Evolutionary conservation across 2,329 filamentous ascomycete species (phyloP).

Genomic region (Mycosphaerelloides madeirae): DNA sequence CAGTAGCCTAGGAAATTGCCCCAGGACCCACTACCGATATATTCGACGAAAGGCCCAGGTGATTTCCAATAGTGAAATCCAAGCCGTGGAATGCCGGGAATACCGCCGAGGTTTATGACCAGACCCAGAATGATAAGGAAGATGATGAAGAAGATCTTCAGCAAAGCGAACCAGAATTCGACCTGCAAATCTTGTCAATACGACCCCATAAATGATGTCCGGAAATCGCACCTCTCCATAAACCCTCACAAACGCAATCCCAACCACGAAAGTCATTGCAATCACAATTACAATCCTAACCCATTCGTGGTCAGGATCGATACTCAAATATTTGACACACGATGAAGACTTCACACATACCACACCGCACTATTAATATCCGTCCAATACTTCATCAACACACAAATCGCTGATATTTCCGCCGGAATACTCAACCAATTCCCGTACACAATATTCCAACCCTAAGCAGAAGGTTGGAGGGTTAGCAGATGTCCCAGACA

Average conservation of each 20-base stretch:
- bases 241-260: conserved; percentile 33
- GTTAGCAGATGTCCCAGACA: no score
- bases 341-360: no score
- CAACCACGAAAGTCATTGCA: conserved; percentile 30
- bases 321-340: no score
- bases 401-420: conserved; percentile 29
- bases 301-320: no score
- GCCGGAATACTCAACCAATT: conserved; percentile 31
- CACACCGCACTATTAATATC: conserved; percentile 32
- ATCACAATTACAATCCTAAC: conserved; percentile 34
- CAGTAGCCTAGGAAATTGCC: conserved; percentile 43
- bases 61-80: conserved; percentile 44
- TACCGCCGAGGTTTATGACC: conserved; percentile 41
- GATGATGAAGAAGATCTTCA: conserved; percentile 44
- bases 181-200: conserved; percentile 30
- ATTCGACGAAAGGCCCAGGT: conserved; percentile 41
- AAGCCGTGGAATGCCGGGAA: conserved; percentile 37
- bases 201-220: background rate
- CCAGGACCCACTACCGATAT: conserved; percentile 31
- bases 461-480: no score
- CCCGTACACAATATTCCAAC: conserved; percentile 24
- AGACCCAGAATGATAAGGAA: conserved; percentile 43
- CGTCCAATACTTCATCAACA: conserved; percentile 30
- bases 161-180: conserved; percentile 44
- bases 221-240: conserved; percentile 31